Conservation (phyloP, 495 filamentous ascomycete species). For the Talaromyces proteolyticus region DNA sequence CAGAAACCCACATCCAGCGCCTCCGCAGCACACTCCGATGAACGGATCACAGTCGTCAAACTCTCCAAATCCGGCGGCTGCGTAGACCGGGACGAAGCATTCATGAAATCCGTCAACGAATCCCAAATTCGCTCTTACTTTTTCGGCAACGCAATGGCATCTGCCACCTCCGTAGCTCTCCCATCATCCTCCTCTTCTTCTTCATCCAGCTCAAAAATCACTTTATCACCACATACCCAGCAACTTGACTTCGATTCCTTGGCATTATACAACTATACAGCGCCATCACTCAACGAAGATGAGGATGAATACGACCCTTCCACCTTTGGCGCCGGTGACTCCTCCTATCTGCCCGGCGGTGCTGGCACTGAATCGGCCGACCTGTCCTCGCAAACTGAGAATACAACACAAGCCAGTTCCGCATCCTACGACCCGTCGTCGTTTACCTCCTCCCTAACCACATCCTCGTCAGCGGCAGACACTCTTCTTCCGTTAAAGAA, state of each 20-base stretch:
- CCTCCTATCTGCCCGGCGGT: slow-evolving; percentile 43
- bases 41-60: slow-evolving; percentile 65
- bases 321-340: slow-evolving; percentile 29
- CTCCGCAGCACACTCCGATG: slow-evolving; percentile 39
- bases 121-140: slow-evolving; percentile 86
- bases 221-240: slow-evolving; percentile 80
- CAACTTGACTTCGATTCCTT: slow-evolving; percentile 68
- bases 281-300: slow-evolving; percentile 33
- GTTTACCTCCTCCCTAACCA: background rate
- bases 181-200: slow-evolving; percentile 24
- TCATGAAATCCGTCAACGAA: slow-evolving; percentile 64
- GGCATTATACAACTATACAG: slow-evolving; percentile 58
- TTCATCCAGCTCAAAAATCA: slow-evolving; percentile 45
- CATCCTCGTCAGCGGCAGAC: slow-evolving; percentile 6
- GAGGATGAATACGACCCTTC: slow-evolving; percentile 41
- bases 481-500: slow-evolving; percentile 31
- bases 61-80: slow-evolving; percentile 86
- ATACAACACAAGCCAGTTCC: slow-evolving; percentile 14
- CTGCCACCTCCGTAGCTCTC: slow-evolving; percentile 10
- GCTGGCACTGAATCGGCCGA: slow-evolving; percentile 22
- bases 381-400: slow-evolving; percentile 12
- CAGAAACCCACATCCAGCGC: slow-evolving; percentile 52
- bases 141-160: slow-evolving; percentile 62
- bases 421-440: slow-evolving; percentile 7
- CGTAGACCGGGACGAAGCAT: slow-evolving; percentile 71